Base-by-base conservation (phyloP, 805 yeast genomes). In the Schwanniomyces occidentalis region DNA sequence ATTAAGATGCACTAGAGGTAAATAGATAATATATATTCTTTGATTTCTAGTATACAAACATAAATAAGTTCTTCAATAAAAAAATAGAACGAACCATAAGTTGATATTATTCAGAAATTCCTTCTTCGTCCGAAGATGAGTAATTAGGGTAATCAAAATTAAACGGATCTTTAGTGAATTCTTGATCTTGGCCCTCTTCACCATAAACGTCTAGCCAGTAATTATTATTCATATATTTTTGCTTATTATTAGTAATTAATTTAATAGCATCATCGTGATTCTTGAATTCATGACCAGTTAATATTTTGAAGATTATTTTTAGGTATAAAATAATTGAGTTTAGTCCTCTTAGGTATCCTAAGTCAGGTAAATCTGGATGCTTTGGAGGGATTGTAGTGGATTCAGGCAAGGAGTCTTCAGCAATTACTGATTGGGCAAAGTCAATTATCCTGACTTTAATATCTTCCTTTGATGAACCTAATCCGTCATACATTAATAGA, bases 351-450 rank as follows among this genome's bases (percentile, higher is more conserved):
- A 89, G 61, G 56, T 88, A 93, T 1, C 99, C 99, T 42, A 62
- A 54, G 60, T 93, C 99, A 2, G 87, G 80, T 24, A 62, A 54
- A 7, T 69, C 61, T 2, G 78, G 76, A 48, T 81, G 80, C 25
- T 57, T 65, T 1, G 97, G 96, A 3, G 96, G 95, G 34, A 80
- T 82, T 4, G 42, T 34, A 8, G 42, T 31, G 4, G 38, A 19
- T 10, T 17, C 17, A 10, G 42, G 42, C 13, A 34, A 34, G n/a
- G 26, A 24, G 16, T 75, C 76, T 27, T 77, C 82, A 3, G 78
- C 78, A 20, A 88, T 84, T 10, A 88, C 82, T 51, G 95, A 85
- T 54, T 90, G 95, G 1, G 98, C 98, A 71, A 93, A 93, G 63
- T 93, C 99, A 47, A 93, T 93, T 36, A 95, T 74, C 43, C 89